Base-by-base conservation (phyloP, 768 basidiomycete genomes). In the Dictyophora rubrovolvata region DNA sequence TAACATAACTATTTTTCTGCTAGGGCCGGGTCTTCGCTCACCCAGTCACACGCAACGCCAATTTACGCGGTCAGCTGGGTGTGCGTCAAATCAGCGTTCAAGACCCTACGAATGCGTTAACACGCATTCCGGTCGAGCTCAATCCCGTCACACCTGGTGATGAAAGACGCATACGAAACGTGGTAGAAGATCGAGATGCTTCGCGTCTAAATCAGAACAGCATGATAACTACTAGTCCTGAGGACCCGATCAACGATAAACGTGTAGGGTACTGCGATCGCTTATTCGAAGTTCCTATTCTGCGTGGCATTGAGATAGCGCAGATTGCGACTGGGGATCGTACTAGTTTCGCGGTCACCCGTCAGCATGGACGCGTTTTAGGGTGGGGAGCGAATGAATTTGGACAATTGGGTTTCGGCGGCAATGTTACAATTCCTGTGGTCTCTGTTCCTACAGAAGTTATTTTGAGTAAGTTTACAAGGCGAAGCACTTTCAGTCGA, bases 331-430 rank as follows among this genome's bases (percentile, higher is more conserved):
- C 91, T 22, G 90, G 90, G 1, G 74, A 76, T 42, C 77, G 83
- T 56, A 84, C 79, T 51, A 92, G 87, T 65, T 91, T 89, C 66
- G 85, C 78, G 10, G 75, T 83, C 22, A 91, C 90, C 0, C 56
- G 48, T 53, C 65, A 71, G 6, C 70, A 74, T 1, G 93, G 92
- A 1, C 75, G 83, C 56, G 87, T 94, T 10, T 78, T 97, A 18
- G 90, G 84, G 0, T 95, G 89, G 83, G 93, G 93, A 49, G 89
- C 89, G 1, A 95, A 96, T 68, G 85, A 89, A 63, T 86, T 79
- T 64, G 92, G 92, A 23, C 93, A 97, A 72, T 77, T 94, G 50
- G 93, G 91, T 47, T 72, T 92, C 22, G 90, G 89, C 16, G 73
- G 75, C 16, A 77, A 79, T 59, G 76, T 85, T 11, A 74, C 79